Evolutionary conservation across 306 rosid genomes (phyloP), one percentile per base, ranked within the genome.

Genomic region (Citrullus colocynthis): DNA sequence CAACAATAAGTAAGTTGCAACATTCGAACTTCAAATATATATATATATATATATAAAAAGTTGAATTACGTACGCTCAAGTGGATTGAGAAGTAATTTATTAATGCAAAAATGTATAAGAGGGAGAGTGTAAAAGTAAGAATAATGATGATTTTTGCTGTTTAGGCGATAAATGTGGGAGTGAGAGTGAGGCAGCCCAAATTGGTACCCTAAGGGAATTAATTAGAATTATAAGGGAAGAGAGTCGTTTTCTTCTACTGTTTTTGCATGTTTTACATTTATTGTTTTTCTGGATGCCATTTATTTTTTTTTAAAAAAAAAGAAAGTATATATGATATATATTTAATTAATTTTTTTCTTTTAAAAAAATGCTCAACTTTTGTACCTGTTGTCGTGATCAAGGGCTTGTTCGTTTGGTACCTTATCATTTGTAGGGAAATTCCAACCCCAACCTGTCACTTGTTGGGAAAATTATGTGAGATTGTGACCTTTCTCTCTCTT

Each of bases 261-360:
- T 74, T 74, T 32, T 74, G 78, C 78, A 74, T 74, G 78, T 74
- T 74, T 74, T 74, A 34, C 78, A 74, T 74, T 74, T 52, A 74
- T 45, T 54, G 34, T 16, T 5, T 74, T 54, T 54, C 30, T 74
- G 49, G 34, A 34, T 74, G 44, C 11, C 54, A 74, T 44, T 71
- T 3, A 20, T 5, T 41, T 24, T 24, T 24, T 24, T 24, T 24
- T 24, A 0, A 6, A 44, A 11, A 48, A 48, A 63, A 24, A 24
- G 36, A 32, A 3, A 32, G 4, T 32, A 32, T 32, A 32, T 32
- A 2, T 32, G 28, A 32, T 32, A 32, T 32, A 32, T 32, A 32
- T 32, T 32, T 32, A 2, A 32, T 32, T 3, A 32, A 3, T 32
- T 32, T 32, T 32, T 32, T 32, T 32, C 4, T 32, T 32, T 32